Evolutionary conservation across 78 protist species (phyloP), one percentile per base, ranked within the genome.

Genomic region (Trichosphaerium sp.): DNA sequence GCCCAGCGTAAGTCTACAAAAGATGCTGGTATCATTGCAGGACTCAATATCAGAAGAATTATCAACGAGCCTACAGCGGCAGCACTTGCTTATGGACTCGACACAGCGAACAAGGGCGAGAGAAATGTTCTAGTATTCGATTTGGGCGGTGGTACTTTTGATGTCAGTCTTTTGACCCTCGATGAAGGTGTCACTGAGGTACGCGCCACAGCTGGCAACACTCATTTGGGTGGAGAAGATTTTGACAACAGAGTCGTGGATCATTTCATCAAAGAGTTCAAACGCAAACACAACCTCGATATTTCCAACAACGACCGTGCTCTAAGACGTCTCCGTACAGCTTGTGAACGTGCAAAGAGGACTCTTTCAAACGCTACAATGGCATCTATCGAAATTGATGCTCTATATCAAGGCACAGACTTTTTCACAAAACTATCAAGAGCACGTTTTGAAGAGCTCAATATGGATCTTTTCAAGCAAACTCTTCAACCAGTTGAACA

Each of bases 11-110:
- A 92, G 86, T 92, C 97, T 44, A 97, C 99, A 52, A 93, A 91
- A 74, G 99, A 96, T 62, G 99, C 99, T 12, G 99, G 98, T 31
- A 7, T 41, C 44, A 96, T 97, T 55, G 92, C 99, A 0, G 99
- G 99, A 29, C 71, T 98, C 23, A 82, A 88, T 35, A 97, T 94
- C 15, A 65, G 79, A 28, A 92, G 99, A 12, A 91, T 97, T 58
- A 83, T 98, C 78, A 98, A 98, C 92, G 99, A 98, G 88, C 99
- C 99, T 21, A 98, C 99, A 0, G 99, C 99, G 6, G 99, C 97
- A 1, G 91, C 96, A 23, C 74, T 95, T 28, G 97, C 99, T 14
- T 95, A 89, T 60, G 99, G 99, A 31, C 55, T 91, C 52, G 54
- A 35, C n/a, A n/a, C n/a, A n/a, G n/a, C n/a, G 80, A 76, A 76